Conservation (phyloP, 768 basidiomycete genomes). For the Calocybe indica region DNA sequence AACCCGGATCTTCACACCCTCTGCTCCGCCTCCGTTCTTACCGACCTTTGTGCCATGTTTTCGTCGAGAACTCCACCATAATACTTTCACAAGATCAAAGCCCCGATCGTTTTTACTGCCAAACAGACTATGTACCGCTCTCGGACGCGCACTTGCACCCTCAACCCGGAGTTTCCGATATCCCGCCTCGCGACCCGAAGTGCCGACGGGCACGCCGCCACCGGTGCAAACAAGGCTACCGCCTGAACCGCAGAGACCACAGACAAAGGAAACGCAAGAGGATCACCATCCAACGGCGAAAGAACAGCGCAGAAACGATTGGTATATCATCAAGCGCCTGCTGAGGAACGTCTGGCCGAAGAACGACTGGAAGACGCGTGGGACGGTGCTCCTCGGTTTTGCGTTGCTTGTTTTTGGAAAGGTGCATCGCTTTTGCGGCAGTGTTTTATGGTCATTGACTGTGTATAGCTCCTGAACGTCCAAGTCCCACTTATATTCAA, state of each 20-base stretch:
- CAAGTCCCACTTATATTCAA: conserved; percentile 99
- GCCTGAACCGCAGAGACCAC: conserved; percentile 1
- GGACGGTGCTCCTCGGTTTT: conserved; percentile 79
- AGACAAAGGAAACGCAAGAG: conserved; percentile 4
- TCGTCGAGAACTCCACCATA: conserved; percentile 1
- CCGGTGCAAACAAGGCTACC: conserved; percentile 1
- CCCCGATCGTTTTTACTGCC: background rate
- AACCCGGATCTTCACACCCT: too few relatives aligned
- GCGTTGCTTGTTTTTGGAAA: conserved; percentile 79
- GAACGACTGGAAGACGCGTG: conserved; percentile 75
- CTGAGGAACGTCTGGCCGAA: conserved; percentile 91
- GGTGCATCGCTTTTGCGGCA: conserved; percentile 37
- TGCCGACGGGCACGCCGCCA: background rate
- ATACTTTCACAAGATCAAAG: conserved; percentile 1
- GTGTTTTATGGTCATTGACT: background rate
- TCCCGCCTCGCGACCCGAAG: conserved; percentile 12
- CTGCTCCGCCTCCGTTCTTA: background rate
- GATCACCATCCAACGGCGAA: conserved; percentile 24
- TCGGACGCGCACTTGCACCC: background rate
- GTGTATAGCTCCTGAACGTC: conserved; percentile 77
- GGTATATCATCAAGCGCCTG: conserved; percentile 80
- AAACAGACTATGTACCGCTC: background rate
- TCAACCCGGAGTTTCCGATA: conserved; percentile 10
- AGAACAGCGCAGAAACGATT: conserved; percentile 71
- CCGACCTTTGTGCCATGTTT: background rate